phyloP scores from a whole-genome alignment of 805 yeast species.

The Suhomyces sp. region DNA sequence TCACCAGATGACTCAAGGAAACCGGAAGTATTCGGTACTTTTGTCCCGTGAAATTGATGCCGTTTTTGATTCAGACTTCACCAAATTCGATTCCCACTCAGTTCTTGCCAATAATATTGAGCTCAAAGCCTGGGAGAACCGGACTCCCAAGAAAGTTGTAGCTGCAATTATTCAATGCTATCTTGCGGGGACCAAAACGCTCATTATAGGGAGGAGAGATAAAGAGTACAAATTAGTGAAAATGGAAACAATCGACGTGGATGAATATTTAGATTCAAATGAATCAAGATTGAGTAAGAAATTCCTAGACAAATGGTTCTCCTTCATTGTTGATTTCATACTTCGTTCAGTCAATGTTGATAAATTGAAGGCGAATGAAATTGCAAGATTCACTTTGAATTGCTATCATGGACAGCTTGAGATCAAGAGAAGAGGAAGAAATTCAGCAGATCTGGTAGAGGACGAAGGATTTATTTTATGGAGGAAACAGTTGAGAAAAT shows the following conservation, averaged over 20 bases:
- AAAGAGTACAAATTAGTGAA: not conserved
- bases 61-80: not conserved
- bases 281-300: not conserved
- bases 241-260: not conserved
- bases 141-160: too few species aligned
- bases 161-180: not conserved
- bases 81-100: not conserved
- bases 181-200: not conserved
- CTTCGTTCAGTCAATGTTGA: too few species aligned
- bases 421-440: too few species aligned
- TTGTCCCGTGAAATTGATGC: constrained; percentile 4
- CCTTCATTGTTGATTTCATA: not conserved
- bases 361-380: too few species aligned
- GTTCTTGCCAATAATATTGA: constrained; percentile 1
- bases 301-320: not conserved
- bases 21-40: not conserved
- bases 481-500: not conserved
- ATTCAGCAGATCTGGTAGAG: too few species aligned
- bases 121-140: not conserved
- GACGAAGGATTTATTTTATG: not conserved
- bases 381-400: too few species aligned
- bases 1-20: not conserved
- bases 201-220: not conserved
- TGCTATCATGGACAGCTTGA: too few species aligned
- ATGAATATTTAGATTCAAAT: not conserved